A percentile compares a stretch with the other conserved stretches of the same genome.
Evolutionary conservation across 2,329 filamentous ascomycete genomes (phyloP).

Genomic region (Venturia asperata): DNA sequence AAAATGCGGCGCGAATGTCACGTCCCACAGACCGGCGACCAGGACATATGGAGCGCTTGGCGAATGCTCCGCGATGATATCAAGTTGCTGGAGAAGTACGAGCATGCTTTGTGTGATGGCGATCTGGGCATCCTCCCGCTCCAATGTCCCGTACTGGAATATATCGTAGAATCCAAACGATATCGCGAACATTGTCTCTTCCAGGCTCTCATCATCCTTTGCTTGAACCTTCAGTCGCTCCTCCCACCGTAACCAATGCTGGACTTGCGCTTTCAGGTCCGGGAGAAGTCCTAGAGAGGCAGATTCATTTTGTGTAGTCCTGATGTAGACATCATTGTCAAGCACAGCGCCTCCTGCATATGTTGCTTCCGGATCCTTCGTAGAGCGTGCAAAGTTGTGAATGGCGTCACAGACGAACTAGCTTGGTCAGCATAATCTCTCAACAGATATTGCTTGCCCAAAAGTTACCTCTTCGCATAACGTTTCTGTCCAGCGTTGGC

Average conservation of each 20-base stretch:
- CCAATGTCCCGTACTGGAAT: constrained; percentile 29
- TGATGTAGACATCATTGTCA: constrained; percentile 28
- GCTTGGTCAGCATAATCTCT: constrained; percentile 21
- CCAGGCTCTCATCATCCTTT: constrained; percentile 24
- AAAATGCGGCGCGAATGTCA: constrained; percentile 32
- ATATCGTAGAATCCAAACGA: constrained; percentile 34
- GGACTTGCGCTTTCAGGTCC: constrained; percentile 34
- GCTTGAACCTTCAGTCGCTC: constrained; percentile 25
- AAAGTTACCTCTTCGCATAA: constrained; percentile 31
- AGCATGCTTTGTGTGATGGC: constrained; percentile 31
- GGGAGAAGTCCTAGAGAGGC: constrained; percentile 24
- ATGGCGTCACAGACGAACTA: constrained; percentile 32
- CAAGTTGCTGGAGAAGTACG: constrained; percentile 30
- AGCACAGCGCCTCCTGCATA: constrained; percentile 26
- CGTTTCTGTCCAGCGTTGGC: constrained; percentile 31
- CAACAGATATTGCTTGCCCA: constrained; percentile 21
- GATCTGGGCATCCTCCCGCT: constrained; percentile 26
- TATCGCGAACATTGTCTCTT: constrained; percentile 32
- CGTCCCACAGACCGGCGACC: constrained; percentile 30
- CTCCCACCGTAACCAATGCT: constrained; percentile 27
- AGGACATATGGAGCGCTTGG: constrained; percentile 27
- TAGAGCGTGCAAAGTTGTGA: constrained; percentile 33
- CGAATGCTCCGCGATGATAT: constrained; percentile 28
- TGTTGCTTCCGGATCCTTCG: background rate
- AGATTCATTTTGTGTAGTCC: constrained; percentile 25